Evolutionary conservation across 257 asterid genomes (phyloP), one percentile per base, ranked within the genome.

Genomic region (Linaria vulgaris): DNA sequence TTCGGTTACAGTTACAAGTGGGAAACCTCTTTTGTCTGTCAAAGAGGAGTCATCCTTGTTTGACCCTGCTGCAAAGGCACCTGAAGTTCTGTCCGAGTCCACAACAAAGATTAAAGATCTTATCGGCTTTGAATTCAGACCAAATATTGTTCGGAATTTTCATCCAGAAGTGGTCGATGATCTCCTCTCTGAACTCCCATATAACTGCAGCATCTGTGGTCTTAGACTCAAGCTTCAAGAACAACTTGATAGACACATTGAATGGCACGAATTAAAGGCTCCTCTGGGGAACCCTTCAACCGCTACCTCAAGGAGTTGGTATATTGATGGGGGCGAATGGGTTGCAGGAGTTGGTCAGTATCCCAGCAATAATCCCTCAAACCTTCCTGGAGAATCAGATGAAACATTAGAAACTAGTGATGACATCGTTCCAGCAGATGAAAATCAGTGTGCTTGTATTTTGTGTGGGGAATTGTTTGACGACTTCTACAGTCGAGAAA

Each of bases 401-500:
- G 73, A 70, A 70, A 64, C 62, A 52, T 50, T 56, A 21, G 90
- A 78, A 63, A 70, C 69, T 66, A 66, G 46, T 21, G 84, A 72
- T 66, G 75, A 61, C 24, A 76, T 85, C 90, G 95, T 87, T 77
- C 95, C 88, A 24, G 96, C 96, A 19, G 97, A 90, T 77, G 96
- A 87, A 74, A 80, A 72, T 76, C 95, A 82, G 49, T 87, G 96
- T 66, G 82, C 88, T 11, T 90, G 97, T 69, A 64, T 87, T 72
- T 71, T 90, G 78, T 90, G 97, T 34, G 95, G 96, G 19, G 92
- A 90, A 77, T 45, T 87, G 76, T 90, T 90, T 80, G 92, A 82
- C 59, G 97, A 90, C 72, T 80, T 56, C 68, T 90, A 83, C 72
- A 64, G 79, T 21, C 79, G 58, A 58, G 90, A 82, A 72, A 76